phyloP scores from a whole-genome alignment of 129 eudicot genomes.

The Saussurea involucrata region DNA sequence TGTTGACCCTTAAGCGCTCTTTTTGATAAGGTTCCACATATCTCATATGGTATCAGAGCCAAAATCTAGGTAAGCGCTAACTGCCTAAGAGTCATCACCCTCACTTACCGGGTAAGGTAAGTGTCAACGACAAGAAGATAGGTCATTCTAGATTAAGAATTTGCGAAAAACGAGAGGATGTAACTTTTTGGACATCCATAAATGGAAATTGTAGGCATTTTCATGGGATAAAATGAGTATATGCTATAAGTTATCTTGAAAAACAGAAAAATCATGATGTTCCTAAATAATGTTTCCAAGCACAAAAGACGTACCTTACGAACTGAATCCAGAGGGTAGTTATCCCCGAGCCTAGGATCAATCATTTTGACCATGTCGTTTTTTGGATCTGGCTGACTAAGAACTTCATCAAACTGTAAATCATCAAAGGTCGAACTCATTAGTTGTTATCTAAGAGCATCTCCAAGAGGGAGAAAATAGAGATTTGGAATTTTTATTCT shows the following conservation, averaged over 20 bases:
- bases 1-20: not conserved
- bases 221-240: not conserved
- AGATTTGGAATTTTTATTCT: not conserved
- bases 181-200: not conserved
- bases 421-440: slow-evolving; percentile 2
- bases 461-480: not conserved
- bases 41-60: not conserved
- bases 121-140: not conserved
- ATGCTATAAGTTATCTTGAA: not conserved
- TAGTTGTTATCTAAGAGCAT: not conserved
- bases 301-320: slow-evolving; percentile 47
- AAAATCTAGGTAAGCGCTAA: not conserved
- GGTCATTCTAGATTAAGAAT: not conserved
- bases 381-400: slow-evolving; percentile 50
- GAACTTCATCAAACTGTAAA: slow-evolving; percentile 67
- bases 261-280: not conserved
- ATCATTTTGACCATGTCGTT: slow-evolving; percentile 56
- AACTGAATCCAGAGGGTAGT: slow-evolving; percentile 75
- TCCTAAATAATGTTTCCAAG: not conserved
- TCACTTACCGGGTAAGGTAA: not conserved
- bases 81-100: not conserved
- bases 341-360: slow-evolving; percentile 79
- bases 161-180: not conserved
- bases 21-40: not conserved
- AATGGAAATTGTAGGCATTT: not conserved